Conservation (phyloP, 2,329 filamentous ascomycete species). For the Helminthosporium solani region DNA sequence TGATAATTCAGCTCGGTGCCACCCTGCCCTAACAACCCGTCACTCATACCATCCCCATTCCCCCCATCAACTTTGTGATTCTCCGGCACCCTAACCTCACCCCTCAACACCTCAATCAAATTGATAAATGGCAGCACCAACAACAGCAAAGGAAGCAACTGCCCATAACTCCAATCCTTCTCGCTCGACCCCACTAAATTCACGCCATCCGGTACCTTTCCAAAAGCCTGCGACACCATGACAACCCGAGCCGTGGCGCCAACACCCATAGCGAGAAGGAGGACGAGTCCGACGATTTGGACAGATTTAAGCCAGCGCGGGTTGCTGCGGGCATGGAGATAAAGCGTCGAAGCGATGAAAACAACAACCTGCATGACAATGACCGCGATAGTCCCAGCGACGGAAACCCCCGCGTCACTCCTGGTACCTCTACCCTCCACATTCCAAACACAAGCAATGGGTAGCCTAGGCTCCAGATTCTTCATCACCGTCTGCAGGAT, state of each 20-base stretch:
- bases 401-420: slow-evolving; percentile 50
- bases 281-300: slow-evolving; percentile 55
- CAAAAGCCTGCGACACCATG: slow-evolving; percentile 62
- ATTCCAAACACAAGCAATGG: slow-evolving; percentile 63
- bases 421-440: slow-evolving; percentile 41
- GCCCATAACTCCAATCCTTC: slow-evolving; percentile 63
- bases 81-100: slow-evolving; percentile 49
- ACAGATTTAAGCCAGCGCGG: slow-evolving; percentile 56
- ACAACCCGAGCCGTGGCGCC: slow-evolving; percentile 61
- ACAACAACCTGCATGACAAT: slow-evolving; percentile 61
- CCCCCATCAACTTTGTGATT: slow-evolving; percentile 42
- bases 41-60: slow-evolving; percentile 37
- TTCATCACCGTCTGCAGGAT: slow-evolving; percentile 57
- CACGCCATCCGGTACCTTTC: slow-evolving; percentile 48
- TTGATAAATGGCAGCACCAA: slow-evolving; percentile 62
- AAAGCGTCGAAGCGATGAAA: slow-evolving; percentile 63
- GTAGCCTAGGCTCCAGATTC: slow-evolving; percentile 55
- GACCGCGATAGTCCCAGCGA: slow-evolving; percentile 61
- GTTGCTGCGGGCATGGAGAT: slow-evolving; percentile 59
- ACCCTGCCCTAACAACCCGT: slow-evolving; percentile 19
- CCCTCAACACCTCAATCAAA: slow-evolving; percentile 59
- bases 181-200: slow-evolving; percentile 55
- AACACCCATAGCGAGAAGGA: slow-evolving; percentile 56
- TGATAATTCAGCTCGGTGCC: slow-evolving; percentile 51
- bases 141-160: slow-evolving; percentile 61